Percentiles rank a stretch among this genome's conserved stretches.
These are phyloP conservation scores for Colletotrichum noveboracense DNA, from an alignment of 2,329 filamentous ascomycete species.

Conservation along the genomic window DNA sequence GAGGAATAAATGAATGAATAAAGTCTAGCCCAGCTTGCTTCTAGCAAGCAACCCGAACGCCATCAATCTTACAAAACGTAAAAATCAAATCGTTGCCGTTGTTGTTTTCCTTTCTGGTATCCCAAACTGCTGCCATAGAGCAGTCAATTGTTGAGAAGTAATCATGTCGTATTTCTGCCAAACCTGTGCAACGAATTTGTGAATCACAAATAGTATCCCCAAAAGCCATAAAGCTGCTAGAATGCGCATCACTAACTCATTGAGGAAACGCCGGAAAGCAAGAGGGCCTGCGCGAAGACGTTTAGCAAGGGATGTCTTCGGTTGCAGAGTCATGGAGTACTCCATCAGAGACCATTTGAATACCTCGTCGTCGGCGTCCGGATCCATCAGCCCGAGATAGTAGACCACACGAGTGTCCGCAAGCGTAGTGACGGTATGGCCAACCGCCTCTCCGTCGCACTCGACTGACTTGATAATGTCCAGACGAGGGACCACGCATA, in stretches of 20 bases:
- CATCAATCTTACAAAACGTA: neutral
- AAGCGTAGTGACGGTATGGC: slow-evolving; percentile 24
- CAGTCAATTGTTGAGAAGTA: neutral
- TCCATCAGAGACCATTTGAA: slow-evolving; percentile 23
- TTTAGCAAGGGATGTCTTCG: neutral
- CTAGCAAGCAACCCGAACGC: neutral
- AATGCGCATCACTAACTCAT: neutral
- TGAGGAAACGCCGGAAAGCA: neutral
- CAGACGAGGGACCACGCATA: slow-evolving; percentile 32
- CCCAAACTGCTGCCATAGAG: neutral
- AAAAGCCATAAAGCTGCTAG: neutral
- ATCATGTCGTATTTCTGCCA: neutral
- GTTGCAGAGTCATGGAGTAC: slow-evolving; percentile 9
- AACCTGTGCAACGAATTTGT: neutral
- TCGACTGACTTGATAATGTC: slow-evolving; percentile 4
- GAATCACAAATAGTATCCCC: neutral
- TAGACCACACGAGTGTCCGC: slow-evolving; percentile 32
- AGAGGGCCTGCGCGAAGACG: neutral
- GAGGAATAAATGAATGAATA: neutral
- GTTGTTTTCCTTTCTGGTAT: neutral
- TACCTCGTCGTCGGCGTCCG: slow-evolving; percentile 25
- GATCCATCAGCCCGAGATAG: slow-evolving; percentile 29
- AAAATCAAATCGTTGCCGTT: neutral
- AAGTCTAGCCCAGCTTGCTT: neutral
- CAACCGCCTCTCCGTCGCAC: neutral